Evolutionary conservation across 768 basidiomycete genomes (phyloP).

Genomic region (Hypholoma fasciculare): DNA sequence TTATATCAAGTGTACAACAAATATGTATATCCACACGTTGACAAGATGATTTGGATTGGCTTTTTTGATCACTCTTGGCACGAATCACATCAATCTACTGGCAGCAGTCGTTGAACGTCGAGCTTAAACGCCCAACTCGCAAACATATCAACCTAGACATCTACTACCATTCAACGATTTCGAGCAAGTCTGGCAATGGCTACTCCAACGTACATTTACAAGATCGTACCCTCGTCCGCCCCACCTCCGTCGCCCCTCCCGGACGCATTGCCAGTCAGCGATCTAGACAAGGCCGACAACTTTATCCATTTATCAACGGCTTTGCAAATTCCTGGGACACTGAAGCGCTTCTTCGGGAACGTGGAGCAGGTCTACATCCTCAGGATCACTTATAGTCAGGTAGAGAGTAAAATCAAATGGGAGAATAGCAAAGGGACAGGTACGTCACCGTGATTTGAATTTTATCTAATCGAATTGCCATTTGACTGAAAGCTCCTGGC

Average conservation of each 20-base stretch:
- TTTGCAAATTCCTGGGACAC: conserved; percentile 46
- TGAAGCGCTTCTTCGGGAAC: conserved; percentile 44
- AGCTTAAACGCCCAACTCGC: no score
- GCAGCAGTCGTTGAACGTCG: no score
- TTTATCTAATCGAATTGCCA: neutral
- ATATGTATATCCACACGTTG: no score
- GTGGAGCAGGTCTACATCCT: conserved; percentile 41
- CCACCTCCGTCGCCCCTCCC: conserved; percentile 45
- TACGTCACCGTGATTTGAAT: neutral
- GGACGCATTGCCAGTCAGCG: conserved; percentile 45
- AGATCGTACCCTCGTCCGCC: conserved; percentile 47
- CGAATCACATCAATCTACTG: no score
- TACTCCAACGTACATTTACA: conserved; percentile 59
- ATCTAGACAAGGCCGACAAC: conserved; percentile 43
- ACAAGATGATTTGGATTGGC: no score
- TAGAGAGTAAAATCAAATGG: conserved; percentile 47
- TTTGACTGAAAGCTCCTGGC: conserved; percentile 33
- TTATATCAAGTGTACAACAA: no score
- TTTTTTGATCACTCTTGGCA: no score
- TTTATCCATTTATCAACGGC: conserved; percentile 61
- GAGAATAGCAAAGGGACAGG: conserved; percentile 42
- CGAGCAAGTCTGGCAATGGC: neutral
- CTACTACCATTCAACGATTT: no score
- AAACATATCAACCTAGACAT: no score
- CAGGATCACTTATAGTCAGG: conserved; percentile 38